Evolutionary conservation across 2,329 filamentous ascomycete species (phyloP).

Genomic region (Fusarium bactridioides): DNA sequence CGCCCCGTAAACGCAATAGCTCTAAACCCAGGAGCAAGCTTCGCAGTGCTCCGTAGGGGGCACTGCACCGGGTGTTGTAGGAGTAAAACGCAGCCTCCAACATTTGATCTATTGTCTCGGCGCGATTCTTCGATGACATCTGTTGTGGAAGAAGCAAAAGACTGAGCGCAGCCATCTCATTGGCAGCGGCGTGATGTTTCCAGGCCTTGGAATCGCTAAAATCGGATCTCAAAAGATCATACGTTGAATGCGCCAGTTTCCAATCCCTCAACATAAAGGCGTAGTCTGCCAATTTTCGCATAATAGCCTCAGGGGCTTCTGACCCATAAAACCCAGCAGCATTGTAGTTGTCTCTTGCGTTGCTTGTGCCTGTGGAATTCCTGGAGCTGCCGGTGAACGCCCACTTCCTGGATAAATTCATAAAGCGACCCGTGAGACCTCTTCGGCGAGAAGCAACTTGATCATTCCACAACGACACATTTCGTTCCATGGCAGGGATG

Average conservation of each 20-base stretch:
- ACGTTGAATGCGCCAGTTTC: conserved; percentile 90
- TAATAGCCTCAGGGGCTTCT: conserved; percentile 85
- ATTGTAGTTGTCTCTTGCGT: conserved; percentile 77
- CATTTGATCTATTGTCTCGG: conserved; percentile 85
- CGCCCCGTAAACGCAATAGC: conserved; percentile 81
- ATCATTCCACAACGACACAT: conserved; percentile 93
- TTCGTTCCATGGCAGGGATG: conserved; percentile 94
- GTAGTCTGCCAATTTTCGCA: conserved; percentile 94
- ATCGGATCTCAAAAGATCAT: conserved; percentile 87
- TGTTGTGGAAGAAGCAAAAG: conserved; percentile 79
- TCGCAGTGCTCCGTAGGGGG: conserved; percentile 81
- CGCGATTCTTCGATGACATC: conserved; percentile 76
- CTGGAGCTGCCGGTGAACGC: conserved; percentile 77
- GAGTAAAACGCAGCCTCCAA: conserved; percentile 92
- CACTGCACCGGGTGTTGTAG: conserved; percentile 84
- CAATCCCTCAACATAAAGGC: conserved; percentile 97
- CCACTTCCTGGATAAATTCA: conserved; percentile 92
- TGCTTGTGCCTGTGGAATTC: conserved; percentile 61
- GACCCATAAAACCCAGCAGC: conserved; percentile 81
- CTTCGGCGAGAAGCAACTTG: conserved; percentile 90
- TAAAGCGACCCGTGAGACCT: conserved; percentile 91
- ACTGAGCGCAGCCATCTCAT: conserved; percentile 93
- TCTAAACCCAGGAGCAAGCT: conserved; percentile 81
- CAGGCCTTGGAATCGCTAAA: conserved; percentile 97
- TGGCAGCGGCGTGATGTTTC: conserved; percentile 91